Percentiles rank a stretch among this genome's conserved stretches.
These are phyloP conservation scores for Agaricus sinodeliciosus DNA, from an alignment of 768 basidiomycete genomes.

Conservation along the genomic window DNA sequence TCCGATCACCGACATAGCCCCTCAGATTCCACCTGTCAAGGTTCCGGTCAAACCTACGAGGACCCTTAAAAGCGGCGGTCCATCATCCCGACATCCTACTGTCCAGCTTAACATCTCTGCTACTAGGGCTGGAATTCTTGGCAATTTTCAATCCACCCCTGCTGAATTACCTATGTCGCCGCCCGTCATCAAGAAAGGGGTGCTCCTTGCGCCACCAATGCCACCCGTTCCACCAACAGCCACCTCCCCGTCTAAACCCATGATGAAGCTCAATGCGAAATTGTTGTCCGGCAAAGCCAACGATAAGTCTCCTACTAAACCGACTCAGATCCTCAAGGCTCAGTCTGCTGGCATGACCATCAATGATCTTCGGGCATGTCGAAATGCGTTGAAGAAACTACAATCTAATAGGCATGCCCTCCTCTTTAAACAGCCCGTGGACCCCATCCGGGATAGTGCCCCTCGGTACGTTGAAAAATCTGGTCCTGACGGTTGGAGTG, in stretches of 20 bases:
- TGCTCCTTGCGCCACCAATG: constrained; percentile 30
- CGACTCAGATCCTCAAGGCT: constrained; percentile 56
- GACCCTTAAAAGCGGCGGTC: constrained; percentile 30
- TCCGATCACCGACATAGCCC: constrained; percentile 56
- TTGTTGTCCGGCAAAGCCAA: constrained; percentile 14
- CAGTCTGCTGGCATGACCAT: constrained; percentile 72
- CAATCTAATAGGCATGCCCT: constrained; percentile 64
- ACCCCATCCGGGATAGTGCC: constrained; percentile 88
- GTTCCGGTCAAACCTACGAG: constrained; percentile 37
- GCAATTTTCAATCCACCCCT: constrained; percentile 22
- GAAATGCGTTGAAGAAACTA: constrained; percentile 76
- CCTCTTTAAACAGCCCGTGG: constrained; percentile 86
- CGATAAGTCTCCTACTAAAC: constrained; percentile 25
- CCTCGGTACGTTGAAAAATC: constrained; percentile 54
- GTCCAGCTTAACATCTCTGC: constrained; percentile 31
- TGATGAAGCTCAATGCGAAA: constrained; percentile 17
- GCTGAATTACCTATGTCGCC: constrained; percentile 24
- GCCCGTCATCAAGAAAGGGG: constrained; percentile 25
- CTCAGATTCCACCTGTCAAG: constrained; percentile 51
- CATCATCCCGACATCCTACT: constrained; percentile 34
- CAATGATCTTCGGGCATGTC: constrained; percentile 69
- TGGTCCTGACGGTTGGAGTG: not conserved
- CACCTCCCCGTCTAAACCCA: constrained; percentile 18
- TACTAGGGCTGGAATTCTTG: constrained; percentile 54
- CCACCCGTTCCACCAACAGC: constrained; percentile 16